Conservation (phyloP, 345 rosid species). For the Anastatica hierochuntica region DNA sequence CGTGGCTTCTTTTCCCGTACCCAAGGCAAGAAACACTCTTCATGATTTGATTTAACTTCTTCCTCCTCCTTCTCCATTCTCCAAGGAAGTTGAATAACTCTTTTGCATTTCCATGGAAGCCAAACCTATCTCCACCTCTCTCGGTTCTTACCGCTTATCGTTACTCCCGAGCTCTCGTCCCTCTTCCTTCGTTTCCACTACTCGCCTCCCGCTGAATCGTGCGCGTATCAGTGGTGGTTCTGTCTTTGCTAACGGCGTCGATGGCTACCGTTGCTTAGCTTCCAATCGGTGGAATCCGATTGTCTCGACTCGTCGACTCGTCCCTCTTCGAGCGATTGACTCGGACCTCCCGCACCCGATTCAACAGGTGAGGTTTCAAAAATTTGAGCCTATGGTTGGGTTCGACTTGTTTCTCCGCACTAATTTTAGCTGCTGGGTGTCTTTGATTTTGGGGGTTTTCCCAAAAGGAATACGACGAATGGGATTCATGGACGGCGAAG, state of each 20-base stretch:
- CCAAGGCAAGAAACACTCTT: neutral
- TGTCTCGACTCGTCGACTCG: slow-evolving; percentile 28
- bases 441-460: neutral
- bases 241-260: neutral
- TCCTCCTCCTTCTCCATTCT: neutral
- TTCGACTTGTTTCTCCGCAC: neutral
- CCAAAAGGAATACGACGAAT: slow-evolving; percentile 30
- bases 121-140: slow-evolving; percentile 22
- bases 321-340: slow-evolving; percentile 34
- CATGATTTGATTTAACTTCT: neutral
- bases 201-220: slow-evolving; percentile 16
- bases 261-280: slow-evolving; percentile 5
- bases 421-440: neutral
- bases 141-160: neutral
- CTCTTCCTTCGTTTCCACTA: slow-evolving; percentile 9
- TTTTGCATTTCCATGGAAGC: slow-evolving; percentile 31
- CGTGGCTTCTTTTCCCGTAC: slow-evolving; percentile 15
- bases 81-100: neutral
- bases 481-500: slow-evolving; percentile 80
- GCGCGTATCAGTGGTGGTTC: neutral
- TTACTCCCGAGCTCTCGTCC: neutral
- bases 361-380: slow-evolving; percentile 36
- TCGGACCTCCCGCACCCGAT: slow-evolving; percentile 47
- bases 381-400: neutral
- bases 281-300: slow-evolving; percentile 18